Percentiles rank a stretch among this genome's conserved stretches.
These are phyloP conservation scores for Suillus alpinus DNA, from an alignment of 768 basidiomycete genomes.

Conservation along the genomic window DNA sequence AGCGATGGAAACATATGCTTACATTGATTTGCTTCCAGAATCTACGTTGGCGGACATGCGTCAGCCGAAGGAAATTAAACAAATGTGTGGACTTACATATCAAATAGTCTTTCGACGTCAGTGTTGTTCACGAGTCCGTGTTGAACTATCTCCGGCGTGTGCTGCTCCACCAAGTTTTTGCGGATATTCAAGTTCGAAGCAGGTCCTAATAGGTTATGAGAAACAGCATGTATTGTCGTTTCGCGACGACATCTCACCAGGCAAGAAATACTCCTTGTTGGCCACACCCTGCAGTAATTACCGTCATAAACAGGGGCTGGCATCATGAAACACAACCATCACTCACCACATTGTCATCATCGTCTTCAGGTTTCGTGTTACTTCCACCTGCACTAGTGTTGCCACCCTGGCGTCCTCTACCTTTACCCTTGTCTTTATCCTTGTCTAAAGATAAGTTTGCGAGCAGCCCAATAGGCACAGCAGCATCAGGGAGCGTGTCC, in stretches of 20 bases:
- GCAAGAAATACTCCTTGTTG: conserved; percentile 77
- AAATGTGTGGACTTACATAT: conserved; percentile 54
- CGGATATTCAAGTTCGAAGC: conserved; percentile 69
- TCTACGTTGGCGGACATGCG: conserved; percentile 34
- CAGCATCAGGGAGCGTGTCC: conserved; percentile 59
- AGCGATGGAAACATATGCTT: conserved; percentile 17
- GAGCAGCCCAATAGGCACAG: conserved; percentile 73
- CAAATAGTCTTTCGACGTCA: conserved; percentile 81
- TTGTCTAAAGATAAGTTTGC: conserved; percentile 69
- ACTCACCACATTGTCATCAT: conserved; percentile 65
- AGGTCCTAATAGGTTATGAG: conserved; percentile 44
- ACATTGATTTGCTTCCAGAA: conserved; percentile 74
- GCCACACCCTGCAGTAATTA: conserved; percentile 61
- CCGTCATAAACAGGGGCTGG: conserved; percentile 5
- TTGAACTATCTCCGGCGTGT: conserved; percentile 78
- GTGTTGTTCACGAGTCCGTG: conserved; percentile 75
- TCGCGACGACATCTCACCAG: conserved; percentile 44
- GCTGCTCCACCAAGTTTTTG: conserved; percentile 70
- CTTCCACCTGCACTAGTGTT: conserved; percentile 6
- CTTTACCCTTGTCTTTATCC: conserved; percentile 40
- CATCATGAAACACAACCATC: conserved; percentile 4
- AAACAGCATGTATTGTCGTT: background rate
- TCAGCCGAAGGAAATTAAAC: background rate
- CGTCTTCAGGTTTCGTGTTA: conserved; percentile 36
- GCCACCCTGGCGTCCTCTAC: conserved; percentile 31